Base-by-base conservation (phyloP, 2,329 filamentous ascomycete genomes). In the Endoconidiophora laricicola region DNA sequence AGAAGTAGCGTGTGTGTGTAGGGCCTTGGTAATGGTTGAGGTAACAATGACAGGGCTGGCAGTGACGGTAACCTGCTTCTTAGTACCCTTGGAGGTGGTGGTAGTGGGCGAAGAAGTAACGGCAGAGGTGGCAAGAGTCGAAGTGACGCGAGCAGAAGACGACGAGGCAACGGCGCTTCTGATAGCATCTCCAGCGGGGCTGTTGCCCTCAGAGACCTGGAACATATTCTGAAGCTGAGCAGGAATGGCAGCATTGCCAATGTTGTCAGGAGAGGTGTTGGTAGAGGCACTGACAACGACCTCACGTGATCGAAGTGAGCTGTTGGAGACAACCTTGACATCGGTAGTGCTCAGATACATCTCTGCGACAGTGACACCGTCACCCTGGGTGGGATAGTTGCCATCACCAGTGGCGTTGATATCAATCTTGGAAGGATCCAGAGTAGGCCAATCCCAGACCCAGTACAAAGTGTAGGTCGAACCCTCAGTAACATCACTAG, bases 361-460 rank as follows among this genome's bases (percentile, higher is more conserved):
- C 60, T 69, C 69, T 54, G 56, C 69, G 4, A 44, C 46, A 5
- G 5, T 20, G 14, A 59, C 52, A 22, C 52, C 51, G 29, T 54
- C 52, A 22, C 57, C 56, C 9, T 52, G 52, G 5, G 51, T 52
- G 4, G 66, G 64, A 52, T 64, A 71, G 50, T 63, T 61, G 24
- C 69, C 66, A 54, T 65, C 56, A 54, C 60, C 60, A 44, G 65
- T 67, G 18, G 58, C 60, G 14, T 63, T 60, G 36, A 64, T 57
- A 55, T 73, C 64, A 53, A 62, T 65, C 56, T 60, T 63, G 55
- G 61, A 63, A 38, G 59, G 58, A 58, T 67, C 64, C 60, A 78
- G 69, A 12, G 76, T 80, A 2, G 82, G 81, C 86, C 87, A 98
- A 63, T 94, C 83, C 91, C 91, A 96, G 43, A 95, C 81, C 90